Evolutionary conservation across 331 rosid genomes (phyloP), one percentile per base, ranked within the genome.

Genomic region (Cydonia oblonga): DNA sequence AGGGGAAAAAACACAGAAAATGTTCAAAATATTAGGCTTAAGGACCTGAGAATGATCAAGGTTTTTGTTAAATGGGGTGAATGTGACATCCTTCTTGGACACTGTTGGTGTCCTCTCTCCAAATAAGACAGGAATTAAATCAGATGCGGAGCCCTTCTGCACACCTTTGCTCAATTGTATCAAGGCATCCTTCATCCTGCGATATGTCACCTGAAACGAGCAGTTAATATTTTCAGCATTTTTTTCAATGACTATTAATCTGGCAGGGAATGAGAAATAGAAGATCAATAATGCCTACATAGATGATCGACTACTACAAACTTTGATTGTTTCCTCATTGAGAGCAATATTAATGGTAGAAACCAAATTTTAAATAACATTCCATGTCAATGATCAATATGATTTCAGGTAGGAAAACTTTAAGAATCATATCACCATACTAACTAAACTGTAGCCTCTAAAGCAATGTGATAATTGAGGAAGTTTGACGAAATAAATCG

Each of bases 1-100:
- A 71, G 40, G 44, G 12, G 3, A 51, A 42, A 25, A 60, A 13
- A 24, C 35, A 60, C n/a, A 62, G 38, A 49, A 40, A 65, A 57
- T 57, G 16, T 30, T 64, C 51, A 62, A 69, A 70, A 65, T 68
- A 74, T 22, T 56, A 76, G 71, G 71, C 64, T 64, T 64, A 77
- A 69, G 51, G 64, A 90, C 98, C 97, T 93, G 98, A 78, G 98
- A 93, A 69, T 90, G 89, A 83, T 93, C 98, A 60, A 93, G 96
- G 80, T 82, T 89, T 70, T 61, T 76, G 84, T 93, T 93, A 74
- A 87, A 73, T 71, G 87, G 86, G 61, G 87, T 78, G 82, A 89
- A 93, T 63, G 84, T 78, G 66, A 84, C 82, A 75, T 85, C 91
- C 85, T 87, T 93, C 86, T 90, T 90, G 78, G 95, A 68, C 83